phyloP scores from a whole-genome alignment of 305 asterid genomes.

The Striga hermonthica region DNA sequence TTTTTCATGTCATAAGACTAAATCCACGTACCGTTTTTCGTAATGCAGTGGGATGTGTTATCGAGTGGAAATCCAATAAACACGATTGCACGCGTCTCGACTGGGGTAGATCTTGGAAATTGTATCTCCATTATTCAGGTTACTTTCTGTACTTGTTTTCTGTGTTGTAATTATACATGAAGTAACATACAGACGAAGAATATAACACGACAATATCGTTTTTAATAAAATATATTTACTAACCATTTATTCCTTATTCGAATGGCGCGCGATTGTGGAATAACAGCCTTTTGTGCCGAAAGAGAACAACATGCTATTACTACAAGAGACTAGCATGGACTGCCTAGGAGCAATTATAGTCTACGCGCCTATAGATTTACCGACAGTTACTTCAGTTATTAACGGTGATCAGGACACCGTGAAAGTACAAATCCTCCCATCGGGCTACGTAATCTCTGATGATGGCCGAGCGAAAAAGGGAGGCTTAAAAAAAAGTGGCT shows the following conservation, averaged over 20 bases:
- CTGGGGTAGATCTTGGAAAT: constrained; percentile 52
- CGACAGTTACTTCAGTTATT: constrained; percentile 34
- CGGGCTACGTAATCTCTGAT: constrained; percentile 57
- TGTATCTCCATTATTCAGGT: constrained; percentile 63
- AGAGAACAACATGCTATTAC: constrained; percentile 44
- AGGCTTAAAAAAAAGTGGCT: constrained; percentile 39
- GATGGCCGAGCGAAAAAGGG: constrained; percentile 40
- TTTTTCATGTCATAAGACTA: neutral
- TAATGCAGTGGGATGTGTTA: constrained; percentile 61
- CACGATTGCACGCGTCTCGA: constrained; percentile 48
- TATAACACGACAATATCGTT: neutral
- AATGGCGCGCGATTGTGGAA: neutral
- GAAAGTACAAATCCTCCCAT: constrained; percentile 51
- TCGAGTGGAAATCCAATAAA: constrained; percentile 38
- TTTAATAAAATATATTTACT: too few species aligned
- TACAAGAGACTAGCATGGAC: constrained; percentile 66
- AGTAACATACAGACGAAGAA: neutral
- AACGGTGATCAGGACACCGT: constrained; percentile 40
- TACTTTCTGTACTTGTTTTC: neutral
- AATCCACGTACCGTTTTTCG: neutral
- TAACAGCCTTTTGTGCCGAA: constrained; percentile 45
- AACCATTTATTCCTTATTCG: too few species aligned
- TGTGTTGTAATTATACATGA: too few species aligned
- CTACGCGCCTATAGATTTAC: constrained; percentile 47
- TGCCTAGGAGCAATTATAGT: constrained; percentile 47